A percentile compares a stretch with the other conserved stretches of the same genome.
phyloP scores from a whole-genome alignment of 306 rosid genomes.

The Cucurbita pepo region DNA sequence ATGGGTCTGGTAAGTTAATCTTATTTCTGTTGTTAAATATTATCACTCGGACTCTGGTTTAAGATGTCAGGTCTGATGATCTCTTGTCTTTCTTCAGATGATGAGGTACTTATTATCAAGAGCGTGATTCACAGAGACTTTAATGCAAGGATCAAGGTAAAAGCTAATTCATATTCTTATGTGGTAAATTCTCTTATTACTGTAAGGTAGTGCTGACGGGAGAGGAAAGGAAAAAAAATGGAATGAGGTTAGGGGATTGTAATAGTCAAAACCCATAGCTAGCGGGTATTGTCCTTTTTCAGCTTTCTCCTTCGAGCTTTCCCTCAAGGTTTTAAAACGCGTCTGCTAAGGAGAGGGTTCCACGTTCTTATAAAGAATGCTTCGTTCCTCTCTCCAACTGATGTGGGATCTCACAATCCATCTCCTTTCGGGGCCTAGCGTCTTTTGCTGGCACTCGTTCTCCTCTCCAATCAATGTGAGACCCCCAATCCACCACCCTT shows the following conservation, averaged over 20 bases:
- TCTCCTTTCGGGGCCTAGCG: too few relatives aligned
- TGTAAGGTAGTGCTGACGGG: not conserved
- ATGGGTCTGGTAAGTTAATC: conserved; percentile 83
- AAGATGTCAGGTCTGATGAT: not conserved
- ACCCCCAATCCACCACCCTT: too few relatives aligned
- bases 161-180: not conserved
- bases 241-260: not conserved
- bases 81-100: conserved; percentile 33
- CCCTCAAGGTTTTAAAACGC: too few relatives aligned
- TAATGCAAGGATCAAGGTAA: conserved; percentile 77
- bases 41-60: not conserved
- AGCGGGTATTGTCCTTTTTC: too few relatives aligned
- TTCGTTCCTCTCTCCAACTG: too few relatives aligned
- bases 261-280: too few relatives aligned
- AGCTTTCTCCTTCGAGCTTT: too few relatives aligned
- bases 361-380: too few relatives aligned
- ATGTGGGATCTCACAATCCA: too few relatives aligned
- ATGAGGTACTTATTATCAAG: conserved; percentile 82
- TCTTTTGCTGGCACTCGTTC: too few relatives aligned
- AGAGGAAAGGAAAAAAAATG: not conserved
- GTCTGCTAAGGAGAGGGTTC: too few relatives aligned
- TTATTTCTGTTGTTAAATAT: not conserved
- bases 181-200: not conserved
- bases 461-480: too few relatives aligned
- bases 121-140: conserved; percentile 77